Evolutionary conservation across 495 filamentous ascomycete genomes (phyloP).

Genomic region (Hyaloscypha variabilis): DNA sequence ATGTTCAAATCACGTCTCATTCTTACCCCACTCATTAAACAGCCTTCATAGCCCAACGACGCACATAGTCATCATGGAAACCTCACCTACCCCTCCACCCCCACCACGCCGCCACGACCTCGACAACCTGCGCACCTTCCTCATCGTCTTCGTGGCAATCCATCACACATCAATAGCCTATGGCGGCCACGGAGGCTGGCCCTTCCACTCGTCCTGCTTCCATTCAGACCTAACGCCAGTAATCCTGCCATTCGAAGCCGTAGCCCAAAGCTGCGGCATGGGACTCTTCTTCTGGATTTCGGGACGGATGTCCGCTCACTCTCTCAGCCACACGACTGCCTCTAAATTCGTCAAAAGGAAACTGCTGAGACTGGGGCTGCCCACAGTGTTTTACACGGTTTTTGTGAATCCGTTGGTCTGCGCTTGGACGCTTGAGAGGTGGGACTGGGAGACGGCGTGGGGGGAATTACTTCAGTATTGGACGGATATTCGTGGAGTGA

Average conservation of each 20-base stretch:
- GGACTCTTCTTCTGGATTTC: slow-evolving; percentile 24
- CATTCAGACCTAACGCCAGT: not conserved
- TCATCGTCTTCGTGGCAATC: slow-evolving; percentile 9
- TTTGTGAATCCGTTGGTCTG: not conserved
- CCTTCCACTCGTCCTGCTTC: slow-evolving; percentile 6
- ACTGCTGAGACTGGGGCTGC: slow-evolving; percentile 8
- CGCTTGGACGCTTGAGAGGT: not conserved
- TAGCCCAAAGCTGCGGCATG: slow-evolving; percentile 18
- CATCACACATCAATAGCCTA: slow-evolving; percentile 19
- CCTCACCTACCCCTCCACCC: too few relatives aligned
- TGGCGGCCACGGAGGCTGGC: slow-evolving; percentile 12
- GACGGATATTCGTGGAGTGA: slow-evolving; percentile 2
- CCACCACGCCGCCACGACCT: slow-evolving; percentile 26
- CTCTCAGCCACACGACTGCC: not conserved
- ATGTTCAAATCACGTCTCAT: too few relatives aligned
- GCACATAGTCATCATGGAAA: too few relatives aligned
- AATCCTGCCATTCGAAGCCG: slow-evolving; percentile 1
- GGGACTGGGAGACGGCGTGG: not conserved
- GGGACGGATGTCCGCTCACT: slow-evolving; percentile 18
- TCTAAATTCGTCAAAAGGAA: slow-evolving; percentile 15
- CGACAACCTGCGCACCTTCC: slow-evolving; percentile 19
- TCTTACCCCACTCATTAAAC: too few relatives aligned
- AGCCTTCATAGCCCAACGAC: too few relatives aligned
- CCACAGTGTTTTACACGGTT: slow-evolving; percentile 14
- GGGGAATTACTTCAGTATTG: not conserved